Base-by-base conservation (phyloP, 1,284 basidiomycete genomes). In the Ceratobasidium sp. region DNA sequence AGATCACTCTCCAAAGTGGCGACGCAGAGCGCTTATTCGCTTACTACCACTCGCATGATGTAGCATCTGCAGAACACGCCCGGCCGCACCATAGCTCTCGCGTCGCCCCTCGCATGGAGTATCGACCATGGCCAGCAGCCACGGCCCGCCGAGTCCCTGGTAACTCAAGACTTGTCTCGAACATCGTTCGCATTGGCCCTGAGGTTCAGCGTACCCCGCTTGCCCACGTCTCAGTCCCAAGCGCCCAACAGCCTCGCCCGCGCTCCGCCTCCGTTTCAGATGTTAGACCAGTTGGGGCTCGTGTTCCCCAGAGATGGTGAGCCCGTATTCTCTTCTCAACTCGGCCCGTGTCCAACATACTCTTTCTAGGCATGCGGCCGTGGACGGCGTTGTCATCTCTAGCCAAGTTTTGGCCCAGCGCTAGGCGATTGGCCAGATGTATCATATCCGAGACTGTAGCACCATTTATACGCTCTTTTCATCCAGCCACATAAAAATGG, bases 261-360 rank as follows among this genome's bases (percentile, higher is more conserved):
- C 64, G 64, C 21, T 69, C 64, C 8, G 64, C 64, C 23, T 69
- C 64, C 2, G 32, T 55, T 18, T 69, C 64, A 36, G 64, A 69
- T 23, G 64, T 69, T 21, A 36, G 34, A 23, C 39, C 39, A 23
- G 8, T 36, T 32, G 64, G 64, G n/a, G 12, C 64, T 8, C 64
- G 64, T 30, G 52, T 45, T 32, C 64, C 64, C 4, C 52, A 69
- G 50, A 69, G 64, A 57, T 69, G 64, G 64, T 55, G 50, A 57
- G 64, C 30, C 14, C 36, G 18, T 9, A 32, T 43, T 5, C 6
- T 14, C 30, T 28, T 9, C 10, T 45, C 34, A 4, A n/a, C n/a
- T 21, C 8, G n/a, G 18, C 36, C 23, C 1, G 14, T 14, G 21
- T 28, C 16, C 32, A 6, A 55, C 16, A n/a, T 39, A 18, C 23